Conservation (phyloP, 495 filamentous ascomycete species). For the Penicillium ucsense region DNA sequence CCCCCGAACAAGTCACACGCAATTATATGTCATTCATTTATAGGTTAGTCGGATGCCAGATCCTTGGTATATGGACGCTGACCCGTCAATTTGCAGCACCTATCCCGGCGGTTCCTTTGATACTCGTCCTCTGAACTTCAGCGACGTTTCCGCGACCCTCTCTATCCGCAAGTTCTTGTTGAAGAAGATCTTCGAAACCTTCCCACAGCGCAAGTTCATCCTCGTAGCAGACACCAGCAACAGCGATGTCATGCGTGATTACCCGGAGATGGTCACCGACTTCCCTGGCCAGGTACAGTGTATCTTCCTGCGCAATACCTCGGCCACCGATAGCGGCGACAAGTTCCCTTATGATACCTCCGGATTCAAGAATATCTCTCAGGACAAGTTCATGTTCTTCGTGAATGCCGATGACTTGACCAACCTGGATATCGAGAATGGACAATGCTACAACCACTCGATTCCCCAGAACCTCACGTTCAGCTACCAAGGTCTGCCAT, state of each 20-base stretch:
- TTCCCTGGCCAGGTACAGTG: slow-evolving; percentile 67
- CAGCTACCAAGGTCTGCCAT: slow-evolving; percentile 51
- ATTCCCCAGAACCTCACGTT: slow-evolving; percentile 62
- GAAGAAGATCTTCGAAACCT: slow-evolving; percentile 63
- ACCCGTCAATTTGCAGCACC: slow-evolving; percentile 25
- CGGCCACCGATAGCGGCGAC: slow-evolving; percentile 49
- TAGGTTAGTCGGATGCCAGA: too few species aligned
- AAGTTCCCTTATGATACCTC: slow-evolving; percentile 66
- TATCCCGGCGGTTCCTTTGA: slow-evolving; percentile 67
- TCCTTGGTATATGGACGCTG: too few species aligned
- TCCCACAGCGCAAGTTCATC: slow-evolving; percentile 63
- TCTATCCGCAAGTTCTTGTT: slow-evolving; percentile 59
- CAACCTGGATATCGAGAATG: slow-evolving; percentile 56
- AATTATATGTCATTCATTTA: slow-evolving; percentile 78
- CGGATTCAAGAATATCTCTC: slow-evolving; percentile 54
- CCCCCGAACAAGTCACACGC: slow-evolving; percentile 67
- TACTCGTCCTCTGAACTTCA: slow-evolving; percentile 71
- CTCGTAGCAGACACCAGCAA: slow-evolving; percentile 72
- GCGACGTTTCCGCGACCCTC: slow-evolving; percentile 59
- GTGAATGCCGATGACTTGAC: slow-evolving; percentile 56
- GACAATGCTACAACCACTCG: slow-evolving; percentile 55
- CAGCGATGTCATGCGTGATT: slow-evolving; percentile 65
- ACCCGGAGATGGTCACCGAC: slow-evolving; percentile 53
- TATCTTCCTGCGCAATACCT: slow-evolving; percentile 68
- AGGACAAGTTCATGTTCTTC: slow-evolving; percentile 71